Conservation (phyloP, 148 eudicot species). For the Linanthus parryae region DNA sequence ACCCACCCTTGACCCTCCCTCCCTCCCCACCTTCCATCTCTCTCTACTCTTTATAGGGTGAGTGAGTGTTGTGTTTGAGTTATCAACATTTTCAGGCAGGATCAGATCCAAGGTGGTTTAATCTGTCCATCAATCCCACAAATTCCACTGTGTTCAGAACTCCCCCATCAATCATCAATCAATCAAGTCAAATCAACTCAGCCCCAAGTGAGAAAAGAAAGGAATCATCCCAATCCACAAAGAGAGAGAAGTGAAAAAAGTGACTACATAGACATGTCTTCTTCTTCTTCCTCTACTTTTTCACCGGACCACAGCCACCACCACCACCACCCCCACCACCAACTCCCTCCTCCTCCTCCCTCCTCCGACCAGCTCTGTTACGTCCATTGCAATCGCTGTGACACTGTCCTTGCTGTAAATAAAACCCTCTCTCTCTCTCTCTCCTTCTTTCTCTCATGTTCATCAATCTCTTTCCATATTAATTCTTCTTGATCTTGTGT, state of each 20-base stretch:
- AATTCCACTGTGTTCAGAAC: constrained; percentile 30
- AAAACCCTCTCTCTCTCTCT: not conserved
- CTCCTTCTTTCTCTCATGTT: not conserved
- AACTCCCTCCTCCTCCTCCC: constrained; percentile 18
- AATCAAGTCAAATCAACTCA: constrained; percentile 19
- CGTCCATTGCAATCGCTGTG: constrained; percentile 76
- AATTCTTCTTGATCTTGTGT: not conserved
- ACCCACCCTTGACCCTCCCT: too few relatives aligned
- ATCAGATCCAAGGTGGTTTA: constrained; percentile 47
- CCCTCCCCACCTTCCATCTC: constrained; percentile 2
- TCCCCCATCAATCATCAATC: constrained; percentile 51
- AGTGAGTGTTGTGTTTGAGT: too few relatives aligned
- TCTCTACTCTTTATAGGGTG: too few relatives aligned
- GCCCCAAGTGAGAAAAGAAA: not conserved
- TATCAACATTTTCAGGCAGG: constrained; percentile 10
- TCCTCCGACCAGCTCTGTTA: constrained; percentile 92
- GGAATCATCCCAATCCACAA: not conserved
- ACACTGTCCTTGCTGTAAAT: constrained; percentile 90
- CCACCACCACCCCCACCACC: constrained; percentile 43
- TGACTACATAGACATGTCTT: constrained; percentile 12
- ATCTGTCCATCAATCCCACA: constrained; percentile 28
- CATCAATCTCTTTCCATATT: not conserved
- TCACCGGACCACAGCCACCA: constrained; percentile 69
- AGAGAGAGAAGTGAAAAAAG: not conserved
- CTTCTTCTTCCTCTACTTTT: constrained; percentile 37